Base-by-base conservation (phyloP, 306 rosid species). In the Fagus sylvatica region DNA sequence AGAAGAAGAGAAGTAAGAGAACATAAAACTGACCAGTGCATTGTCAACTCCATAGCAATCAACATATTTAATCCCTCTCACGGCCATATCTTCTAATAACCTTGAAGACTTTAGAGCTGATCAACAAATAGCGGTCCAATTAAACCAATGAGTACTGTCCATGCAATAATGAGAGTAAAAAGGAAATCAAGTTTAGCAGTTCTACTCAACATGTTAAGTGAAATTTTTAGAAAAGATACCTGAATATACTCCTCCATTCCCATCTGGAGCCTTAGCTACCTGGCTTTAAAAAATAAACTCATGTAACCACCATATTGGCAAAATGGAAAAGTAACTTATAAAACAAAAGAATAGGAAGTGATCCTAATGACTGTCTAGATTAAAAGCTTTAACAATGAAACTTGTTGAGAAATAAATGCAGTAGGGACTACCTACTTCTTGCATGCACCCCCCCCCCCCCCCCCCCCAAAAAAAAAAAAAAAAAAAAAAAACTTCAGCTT, bases 41-140 rank as follows among this genome's bases (percentile, higher is more conserved):
- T 95, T 95, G 86, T 95, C 99, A 42, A 95, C 99, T 74, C 99
- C 99, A 61, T 93, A 93, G 93, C 98, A 95, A 83, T 95, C 99
- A 82, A 91, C 78, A 76, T 91, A 93, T 84, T 93, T 95, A 66
- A 95, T 87, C 80, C 99, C 99, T 89, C 77, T 87, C 22, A 83
- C 72, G 55, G 99, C 90, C 99, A 95, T 95, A 71, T 95, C 99
- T 77, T 95, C 99, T 85, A 95, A 83, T 79, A 95, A 83, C 65
- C 78, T 87, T 22, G 99, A 87, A 51, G 71, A 88, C 75, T 89
- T 93, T 69, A 95, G 83, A 78, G 99, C 99, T 90, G 94, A 91
- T 79, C 49, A 72, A 59, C 41, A 83, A 9, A 65, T 17, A 53
- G 43, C 32, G 54, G 42, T 19, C 41, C 71, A 80, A 32, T 78